Evolutionary conservation across 805 yeast species (phyloP).

Genomic region (Brettanomyces bruxellensis): DNA sequence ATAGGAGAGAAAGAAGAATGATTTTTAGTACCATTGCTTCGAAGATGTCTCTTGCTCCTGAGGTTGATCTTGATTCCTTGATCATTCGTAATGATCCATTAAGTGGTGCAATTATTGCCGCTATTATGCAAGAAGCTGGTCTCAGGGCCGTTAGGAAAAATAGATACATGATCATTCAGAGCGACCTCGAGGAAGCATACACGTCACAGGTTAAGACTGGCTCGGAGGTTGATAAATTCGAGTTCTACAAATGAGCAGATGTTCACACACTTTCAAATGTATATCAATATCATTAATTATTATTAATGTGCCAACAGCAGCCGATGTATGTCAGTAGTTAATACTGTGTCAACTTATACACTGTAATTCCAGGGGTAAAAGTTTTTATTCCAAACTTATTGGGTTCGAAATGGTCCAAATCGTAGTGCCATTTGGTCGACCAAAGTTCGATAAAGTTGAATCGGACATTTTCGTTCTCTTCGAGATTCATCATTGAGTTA

Average conservation of each 20-base stretch:
- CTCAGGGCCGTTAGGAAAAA: constrained; percentile 96
- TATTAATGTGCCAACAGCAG: not conserved
- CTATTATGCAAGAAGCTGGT: constrained; percentile 99
- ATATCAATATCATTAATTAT: not conserved
- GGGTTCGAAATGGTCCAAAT: constrained; percentile 66
- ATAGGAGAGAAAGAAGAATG: constrained; percentile 95
- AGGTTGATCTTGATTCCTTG: constrained; percentile 89
- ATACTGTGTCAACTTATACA: constrained; percentile 28
- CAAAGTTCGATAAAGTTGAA: constrained; percentile 19
- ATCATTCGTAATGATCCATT: constrained; percentile 94
- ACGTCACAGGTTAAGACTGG: constrained; percentile 94
- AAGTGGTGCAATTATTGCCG: constrained; percentile 96
- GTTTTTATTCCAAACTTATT: constrained; percentile 29
- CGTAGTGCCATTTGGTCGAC: constrained; percentile 43
- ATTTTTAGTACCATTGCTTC: constrained; percentile 93
- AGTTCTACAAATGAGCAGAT: constrained; percentile 71
- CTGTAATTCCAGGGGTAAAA: constrained; percentile 54
- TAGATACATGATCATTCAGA: constrained; percentile 91
- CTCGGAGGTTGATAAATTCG: constrained; percentile 93
- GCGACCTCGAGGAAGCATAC: constrained; percentile 96
- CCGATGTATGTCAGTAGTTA: not conserved
- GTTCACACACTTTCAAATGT: not conserved
- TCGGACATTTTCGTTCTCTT: not conserved
- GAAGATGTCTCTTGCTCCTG: constrained; percentile 98
- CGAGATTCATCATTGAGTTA: constrained; percentile 17